These are phyloP conservation scores for Aspergillus sp. DNA, from an alignment of 2,329 filamentous ascomycete genomes.

Conservation along the genomic window DNA sequence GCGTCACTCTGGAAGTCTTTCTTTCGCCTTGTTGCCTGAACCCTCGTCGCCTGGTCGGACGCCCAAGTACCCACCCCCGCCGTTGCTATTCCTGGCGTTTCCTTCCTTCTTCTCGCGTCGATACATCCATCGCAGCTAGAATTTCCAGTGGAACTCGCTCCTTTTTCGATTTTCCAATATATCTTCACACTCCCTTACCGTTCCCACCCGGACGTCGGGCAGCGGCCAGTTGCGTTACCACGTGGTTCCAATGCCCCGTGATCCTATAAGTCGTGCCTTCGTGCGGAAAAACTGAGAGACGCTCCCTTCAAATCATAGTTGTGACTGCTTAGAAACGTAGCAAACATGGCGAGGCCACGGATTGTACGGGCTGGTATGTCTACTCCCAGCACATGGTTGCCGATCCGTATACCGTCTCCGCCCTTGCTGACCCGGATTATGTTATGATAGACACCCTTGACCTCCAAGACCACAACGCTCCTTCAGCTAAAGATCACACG, in stretches of 20 bases:
- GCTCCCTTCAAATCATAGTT: slow-evolving; percentile 13
- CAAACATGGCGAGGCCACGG: slow-evolving; percentile 45
- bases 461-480: slow-evolving; percentile 79
- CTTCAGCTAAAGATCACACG: slow-evolving; percentile 81
- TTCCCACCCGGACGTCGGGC: slow-evolving; percentile 8
- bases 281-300: slow-evolving; percentile 12
- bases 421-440: neutral
- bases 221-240: slow-evolving; percentile 13
- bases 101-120: slow-evolving; percentile 14
- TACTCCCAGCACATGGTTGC: neutral
- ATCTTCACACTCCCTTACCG: slow-evolving; percentile 3
- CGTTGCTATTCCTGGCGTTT: slow-evolving; percentile 21
- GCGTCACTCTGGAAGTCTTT: slow-evolving; percentile 34
- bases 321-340: slow-evolving; percentile 13
- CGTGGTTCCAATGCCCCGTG: slow-evolving; percentile 19
- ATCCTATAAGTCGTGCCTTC: slow-evolving; percentile 25
- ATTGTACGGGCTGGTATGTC: slow-evolving; percentile 49
- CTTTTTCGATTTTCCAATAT: slow-evolving; percentile 1
- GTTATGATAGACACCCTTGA: slow-evolving; percentile 78
- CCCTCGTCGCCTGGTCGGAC: slow-evolving; percentile 21
- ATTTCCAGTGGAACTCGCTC: slow-evolving; percentile 10
- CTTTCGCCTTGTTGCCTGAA: slow-evolving; percentile 25
- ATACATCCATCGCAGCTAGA: slow-evolving; percentile 9
- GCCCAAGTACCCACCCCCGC: slow-evolving; percentile 14
- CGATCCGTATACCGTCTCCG: neutral